Base-by-base conservation (phyloP, 1,284 basidiomycete species). In the Peniophora sp. region DNA sequence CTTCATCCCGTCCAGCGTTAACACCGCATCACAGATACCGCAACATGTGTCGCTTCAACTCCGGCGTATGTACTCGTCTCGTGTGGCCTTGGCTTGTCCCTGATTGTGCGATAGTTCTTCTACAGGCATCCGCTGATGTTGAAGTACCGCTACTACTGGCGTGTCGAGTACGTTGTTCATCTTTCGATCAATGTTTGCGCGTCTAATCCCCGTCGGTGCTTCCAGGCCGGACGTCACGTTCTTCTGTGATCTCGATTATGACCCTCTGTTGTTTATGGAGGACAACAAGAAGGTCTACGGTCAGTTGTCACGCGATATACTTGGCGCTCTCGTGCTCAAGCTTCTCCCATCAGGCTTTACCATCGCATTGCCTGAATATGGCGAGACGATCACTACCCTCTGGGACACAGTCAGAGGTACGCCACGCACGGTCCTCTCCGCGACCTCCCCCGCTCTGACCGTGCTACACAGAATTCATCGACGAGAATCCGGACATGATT, bases 31-130 rank as follows among this genome's bases (percentile, higher is more conserved):
- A 48, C 57, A 82, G 81, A 45, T 89, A 90, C 58, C 79, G 86
- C 47, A 88, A 89, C 55, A 88, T 94, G 91, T 96, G 93, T 64
- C 81, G 94, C 22, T 96, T 85, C 71, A 92, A 96, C 64, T 91
- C 88, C 50, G 91, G 92, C 44, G 90, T 90, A 69, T 62, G 79
- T 65, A 34, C n/a, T 17, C n/a, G 9, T 3, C 22, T 17, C n/a
- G 20, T 11, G 49, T 18, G 12, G 14, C n/a, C 22, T 23, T 12
- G 18, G 2, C 10, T 20, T 20, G 8, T 14, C 14, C n/a, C 23
- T 52, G n/a, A 48, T 43, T 12, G 14, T 9, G 23, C 20, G 24
- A 17, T 39, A 75, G 73, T 76, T 72, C 68, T 79, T 79, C 69
- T 81, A 69, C 66, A 63, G 68, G 50, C 77, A 81, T 54, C 71